Conservation (phyloP, 331 rosid genomes). For the Arachis monticola region DNA sequence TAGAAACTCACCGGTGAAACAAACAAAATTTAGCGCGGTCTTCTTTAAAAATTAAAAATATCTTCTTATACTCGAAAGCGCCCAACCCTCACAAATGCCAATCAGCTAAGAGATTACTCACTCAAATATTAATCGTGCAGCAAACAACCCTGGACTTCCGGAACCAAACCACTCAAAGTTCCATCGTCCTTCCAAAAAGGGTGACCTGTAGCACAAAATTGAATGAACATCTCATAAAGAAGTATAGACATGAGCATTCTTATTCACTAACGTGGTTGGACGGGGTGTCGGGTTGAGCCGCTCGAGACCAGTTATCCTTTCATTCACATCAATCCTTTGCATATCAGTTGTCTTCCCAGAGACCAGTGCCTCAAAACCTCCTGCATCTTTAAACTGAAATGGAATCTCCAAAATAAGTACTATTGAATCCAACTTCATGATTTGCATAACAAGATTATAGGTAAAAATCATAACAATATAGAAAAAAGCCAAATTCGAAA, state of each 20-base stretch:
- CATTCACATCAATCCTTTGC: conserved; percentile 89
- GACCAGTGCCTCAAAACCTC: conserved; percentile 89
- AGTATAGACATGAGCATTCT: conserved; percentile 11
- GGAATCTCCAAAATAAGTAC: conserved; percentile 37
- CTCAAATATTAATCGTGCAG: conserved; percentile 73
- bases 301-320: conserved; percentile 92
- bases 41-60: conserved; percentile 10
- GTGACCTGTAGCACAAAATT: conserved; percentile 78
- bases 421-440: conserved; percentile 14
- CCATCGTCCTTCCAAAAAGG: conserved; percentile 95
- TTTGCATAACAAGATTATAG: conserved; percentile 6
- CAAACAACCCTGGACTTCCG: conserved; percentile 77
- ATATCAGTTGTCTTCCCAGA: conserved; percentile 80
- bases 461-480: background rate
- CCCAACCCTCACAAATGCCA: background rate
- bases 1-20: conserved; percentile 18
- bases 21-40: conserved; percentile 3
- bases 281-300: conserved; percentile 95
- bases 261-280: conserved; percentile 81
- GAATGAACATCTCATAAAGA: conserved; percentile 47
- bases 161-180: conserved; percentile 96
- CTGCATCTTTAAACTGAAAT: conserved; percentile 91
- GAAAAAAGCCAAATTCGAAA: conserved; percentile 4
- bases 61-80: conserved; percentile 29
- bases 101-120: conserved; percentile 56